A percentile compares a stretch with the other conserved stretches of the same genome.
Evolutionary conservation across 768 basidiomycete genomes (phyloP).

Genomic region (Xerocomus potaroensis): DNA sequence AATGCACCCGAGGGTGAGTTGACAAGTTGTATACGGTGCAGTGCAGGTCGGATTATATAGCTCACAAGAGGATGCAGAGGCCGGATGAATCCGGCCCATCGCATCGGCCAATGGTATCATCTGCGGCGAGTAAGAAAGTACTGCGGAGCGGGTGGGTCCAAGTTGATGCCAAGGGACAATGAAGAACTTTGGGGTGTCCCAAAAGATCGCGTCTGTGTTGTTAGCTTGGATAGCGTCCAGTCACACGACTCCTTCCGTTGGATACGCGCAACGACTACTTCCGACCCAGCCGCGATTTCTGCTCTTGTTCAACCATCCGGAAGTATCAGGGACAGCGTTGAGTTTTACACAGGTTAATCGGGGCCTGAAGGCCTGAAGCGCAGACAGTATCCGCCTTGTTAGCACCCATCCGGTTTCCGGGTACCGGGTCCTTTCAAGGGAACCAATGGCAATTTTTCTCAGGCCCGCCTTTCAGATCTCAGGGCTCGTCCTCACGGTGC

Average conservation of each 20-base stretch:
- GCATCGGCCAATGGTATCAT: neutral
- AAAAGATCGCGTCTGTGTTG: neutral
- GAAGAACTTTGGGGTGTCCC: neutral
- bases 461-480: neutral
- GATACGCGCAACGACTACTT: neutral
- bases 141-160: neutral
- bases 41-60: too few relatives aligned
- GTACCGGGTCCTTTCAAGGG: neutral
- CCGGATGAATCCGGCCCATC: neutral
- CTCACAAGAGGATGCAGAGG: too few relatives aligned
- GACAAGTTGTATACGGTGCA: too few relatives aligned
- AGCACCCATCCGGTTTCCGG: neutral
- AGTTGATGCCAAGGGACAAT: neutral
- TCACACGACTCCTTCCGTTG: neutral
- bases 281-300: neutral
- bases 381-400: too few relatives aligned
- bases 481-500: neutral
- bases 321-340: neutral
- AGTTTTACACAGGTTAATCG: too few relatives aligned
- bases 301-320: neutral
- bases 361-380: too few relatives aligned
- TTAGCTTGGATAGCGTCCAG: neutral
- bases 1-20: too few relatives aligned
- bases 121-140: neutral
- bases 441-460: conserved; percentile 14